Evolutionary conservation across 768 basidiomycete genomes (phyloP).

Genomic region (Pleurotus djamor): DNA sequence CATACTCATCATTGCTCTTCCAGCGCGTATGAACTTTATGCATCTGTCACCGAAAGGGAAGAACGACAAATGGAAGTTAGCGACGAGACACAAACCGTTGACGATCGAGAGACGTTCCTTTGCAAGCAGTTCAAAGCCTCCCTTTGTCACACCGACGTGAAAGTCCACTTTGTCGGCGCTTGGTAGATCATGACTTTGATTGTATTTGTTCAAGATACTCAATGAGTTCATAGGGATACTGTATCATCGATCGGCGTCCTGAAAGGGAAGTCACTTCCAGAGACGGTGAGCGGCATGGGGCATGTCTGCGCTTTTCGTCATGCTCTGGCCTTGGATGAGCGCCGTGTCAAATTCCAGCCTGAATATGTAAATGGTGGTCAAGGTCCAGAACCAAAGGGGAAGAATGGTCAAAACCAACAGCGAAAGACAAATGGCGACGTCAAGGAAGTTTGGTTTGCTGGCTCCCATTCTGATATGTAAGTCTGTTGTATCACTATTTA

Average conservation of each 20-base stretch:
- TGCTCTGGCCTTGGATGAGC: slow-evolving; percentile 30
- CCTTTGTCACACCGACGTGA: slow-evolving; percentile 21
- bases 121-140: slow-evolving; percentile 16
- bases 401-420: slow-evolving; percentile 13
- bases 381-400: background rate
- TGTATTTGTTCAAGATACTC: no score
- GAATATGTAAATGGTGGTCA: slow-evolving; percentile 17
- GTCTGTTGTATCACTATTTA: no score
- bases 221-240: slow-evolving; percentile 24
- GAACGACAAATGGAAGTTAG: background rate
- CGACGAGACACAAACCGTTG: no score
- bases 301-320: slow-evolving; percentile 30
- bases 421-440: no score
- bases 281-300: slow-evolving; percentile 16
- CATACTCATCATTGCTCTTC: no score
- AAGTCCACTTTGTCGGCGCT: slow-evolving; percentile 41
- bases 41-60: background rate
- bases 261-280: slow-evolving; percentile 13
- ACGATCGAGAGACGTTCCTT: background rate
- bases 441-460: no score
- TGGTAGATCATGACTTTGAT: no score
- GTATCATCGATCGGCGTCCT: slow-evolving; percentile 28
- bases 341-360: slow-evolving; percentile 30
- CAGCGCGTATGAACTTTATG: slow-evolving; percentile 37
- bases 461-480: slow-evolving; percentile 29